phyloP scores from a whole-genome alignment of 306 rosid genomes.

The Castanospermum australe region DNA sequence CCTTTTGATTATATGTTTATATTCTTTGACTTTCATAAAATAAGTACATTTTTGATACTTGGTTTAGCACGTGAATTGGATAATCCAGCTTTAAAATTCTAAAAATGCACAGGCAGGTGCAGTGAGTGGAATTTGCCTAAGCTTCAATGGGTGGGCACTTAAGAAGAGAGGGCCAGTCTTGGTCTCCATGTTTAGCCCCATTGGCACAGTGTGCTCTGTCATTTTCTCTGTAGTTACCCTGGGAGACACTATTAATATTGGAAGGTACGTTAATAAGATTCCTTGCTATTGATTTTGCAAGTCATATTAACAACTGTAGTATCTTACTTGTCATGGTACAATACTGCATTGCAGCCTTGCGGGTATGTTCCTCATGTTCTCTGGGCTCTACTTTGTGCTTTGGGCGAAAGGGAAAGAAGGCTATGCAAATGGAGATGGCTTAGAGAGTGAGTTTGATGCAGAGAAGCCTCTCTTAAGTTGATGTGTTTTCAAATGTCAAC shows the following conservation, averaged over 20 bases:
- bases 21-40: background rate
- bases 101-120: slow-evolving; percentile 54
- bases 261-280: slow-evolving; percentile 54
- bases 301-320: background rate
- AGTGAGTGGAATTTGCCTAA: slow-evolving; percentile 57
- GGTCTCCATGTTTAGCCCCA: slow-evolving; percentile 76
- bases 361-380: slow-evolving; percentile 83
- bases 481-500: slow-evolving; percentile 1
- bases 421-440: slow-evolving; percentile 15
- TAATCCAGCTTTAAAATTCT: background rate
- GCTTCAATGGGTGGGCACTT: slow-evolving; percentile 81
- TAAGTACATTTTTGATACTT: background rate
- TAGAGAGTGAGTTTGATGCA: slow-evolving; percentile 55
- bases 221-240: slow-evolving; percentile 59
- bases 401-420: slow-evolving; percentile 94
- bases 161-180: slow-evolving; percentile 88
- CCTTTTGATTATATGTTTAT: background rate
- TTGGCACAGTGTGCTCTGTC: slow-evolving; percentile 69
- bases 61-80: background rate
- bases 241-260: slow-evolving; percentile 54
- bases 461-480: slow-evolving; percentile 81
- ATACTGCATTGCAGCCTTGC: slow-evolving; percentile 51
- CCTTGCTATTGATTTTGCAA: background rate
- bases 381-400: slow-evolving; percentile 81
- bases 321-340: background rate